Percentiles rank a stretch among this genome's conserved stretches.
phyloP scores from a whole-genome alignment of 306 rosid genomes.

The Inga oerstediana region DNA sequence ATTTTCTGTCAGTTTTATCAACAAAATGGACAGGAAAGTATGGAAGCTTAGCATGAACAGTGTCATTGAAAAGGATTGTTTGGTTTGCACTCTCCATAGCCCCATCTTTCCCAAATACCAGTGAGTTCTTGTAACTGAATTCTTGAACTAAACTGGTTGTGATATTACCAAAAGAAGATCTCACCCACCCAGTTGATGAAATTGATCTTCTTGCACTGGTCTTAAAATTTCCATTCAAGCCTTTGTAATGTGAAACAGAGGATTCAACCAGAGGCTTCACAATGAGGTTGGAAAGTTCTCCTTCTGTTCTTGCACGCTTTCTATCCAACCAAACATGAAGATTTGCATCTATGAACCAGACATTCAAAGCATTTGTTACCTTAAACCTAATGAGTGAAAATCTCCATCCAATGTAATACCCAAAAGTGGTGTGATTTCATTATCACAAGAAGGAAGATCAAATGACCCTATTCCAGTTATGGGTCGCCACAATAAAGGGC shows the following conservation, averaged over 20 bases:
- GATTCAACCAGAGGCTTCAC: constrained; percentile 51
- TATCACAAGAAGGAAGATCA: constrained; percentile 83
- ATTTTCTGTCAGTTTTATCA: constrained; percentile 43
- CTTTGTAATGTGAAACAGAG: constrained; percentile 48
- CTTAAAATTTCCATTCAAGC: constrained; percentile 59
- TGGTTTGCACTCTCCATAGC: constrained; percentile 46
- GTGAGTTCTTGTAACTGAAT: constrained; percentile 49
- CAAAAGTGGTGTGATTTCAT: constrained; percentile 76
- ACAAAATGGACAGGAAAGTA: constrained; percentile 35
- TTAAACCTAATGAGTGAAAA: constrained; percentile 47
- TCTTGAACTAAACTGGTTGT: constrained; percentile 44
- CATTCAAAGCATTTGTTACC: constrained; percentile 1
- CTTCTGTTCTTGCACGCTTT: constrained; percentile 52
- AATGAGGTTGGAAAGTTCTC: constrained; percentile 45
- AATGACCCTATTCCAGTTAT: constrained; percentile 29
- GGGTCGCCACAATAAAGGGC: constrained; percentile 65
- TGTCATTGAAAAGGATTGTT: constrained; percentile 16
- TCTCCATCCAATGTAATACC: constrained; percentile 38
- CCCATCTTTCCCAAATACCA: constrained; percentile 62
- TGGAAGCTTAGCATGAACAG: constrained; percentile 40
- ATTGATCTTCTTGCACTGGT: background rate
- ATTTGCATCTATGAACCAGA: background rate
- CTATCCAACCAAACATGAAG: constrained; percentile 82
- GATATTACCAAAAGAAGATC: background rate
- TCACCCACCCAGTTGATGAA: constrained; percentile 1